A percentile compares a stretch with the other conserved stretches of the same genome.
phyloP scores from a whole-genome alignment of 106 monocot species.

The Dendrobium chrysotoxum region DNA sequence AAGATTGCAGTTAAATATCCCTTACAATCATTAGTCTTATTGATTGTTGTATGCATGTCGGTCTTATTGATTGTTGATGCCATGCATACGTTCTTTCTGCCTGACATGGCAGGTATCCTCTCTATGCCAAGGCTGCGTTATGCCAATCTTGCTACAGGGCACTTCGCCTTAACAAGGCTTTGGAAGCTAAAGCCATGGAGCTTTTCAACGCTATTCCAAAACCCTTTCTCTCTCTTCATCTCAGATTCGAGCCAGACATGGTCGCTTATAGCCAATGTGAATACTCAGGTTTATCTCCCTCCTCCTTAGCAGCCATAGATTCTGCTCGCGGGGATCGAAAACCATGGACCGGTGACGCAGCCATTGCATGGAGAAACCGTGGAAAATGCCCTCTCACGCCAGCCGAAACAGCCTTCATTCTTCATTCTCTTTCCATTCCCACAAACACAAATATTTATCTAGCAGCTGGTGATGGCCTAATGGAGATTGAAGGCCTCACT shows the following conservation, averaged over 20 bases:
- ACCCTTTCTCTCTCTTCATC: constrained; percentile 86
- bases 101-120: constrained; percentile 49
- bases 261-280: constrained; percentile 83
- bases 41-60: too few relatives aligned
- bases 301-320: constrained; percentile 46
- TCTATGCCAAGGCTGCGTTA: constrained; percentile 59
- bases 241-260: constrained; percentile 96
- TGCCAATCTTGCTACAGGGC: constrained; percentile 85
- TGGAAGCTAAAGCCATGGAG: constrained; percentile 49
- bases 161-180: constrained; percentile 54
- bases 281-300: constrained; percentile 48
- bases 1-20: too few relatives aligned
- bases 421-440: constrained; percentile 62
- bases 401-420: constrained; percentile 74
- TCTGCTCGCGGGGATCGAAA: constrained; percentile 52
- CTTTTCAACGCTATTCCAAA: constrained; percentile 76
- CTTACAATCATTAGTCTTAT: too few relatives aligned
- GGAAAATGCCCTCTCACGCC: constrained; percentile 96
- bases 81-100: too few relatives aligned
- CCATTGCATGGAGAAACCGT: constrained; percentile 61
- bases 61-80: too few relatives aligned
- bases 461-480: constrained; percentile 83
- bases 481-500: constrained; percentile 85
- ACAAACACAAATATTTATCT: constrained; percentile 70
- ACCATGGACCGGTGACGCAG: constrained; percentile 57